Evolutionary conservation across 345 rosid species (phyloP).

Genomic region (Mercurialis annua): DNA sequence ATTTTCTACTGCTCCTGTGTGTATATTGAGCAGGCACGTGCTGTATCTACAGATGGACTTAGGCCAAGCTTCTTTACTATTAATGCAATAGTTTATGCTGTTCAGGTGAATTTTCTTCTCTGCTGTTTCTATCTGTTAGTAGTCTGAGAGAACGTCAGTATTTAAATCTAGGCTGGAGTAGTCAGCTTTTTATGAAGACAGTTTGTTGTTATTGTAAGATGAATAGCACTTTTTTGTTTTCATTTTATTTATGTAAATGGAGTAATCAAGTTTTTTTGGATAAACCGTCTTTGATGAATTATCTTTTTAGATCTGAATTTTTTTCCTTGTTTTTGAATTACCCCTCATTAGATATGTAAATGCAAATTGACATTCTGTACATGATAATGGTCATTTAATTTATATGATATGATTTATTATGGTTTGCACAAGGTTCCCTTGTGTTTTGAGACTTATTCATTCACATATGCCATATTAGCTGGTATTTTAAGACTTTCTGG

Average conservation of each 20-base stretch:
- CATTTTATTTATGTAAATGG: conserved; percentile 2
- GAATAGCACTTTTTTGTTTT: not conserved
- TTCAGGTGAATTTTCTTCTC: conserved; percentile 62
- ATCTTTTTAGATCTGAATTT: not conserved
- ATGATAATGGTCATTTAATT: not conserved
- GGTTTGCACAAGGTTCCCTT: not conserved
- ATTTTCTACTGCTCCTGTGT: conserved; percentile 9
- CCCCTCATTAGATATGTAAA: not conserved
- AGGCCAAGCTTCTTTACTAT: conserved; percentile 76
- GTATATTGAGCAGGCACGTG: conserved; percentile 61
- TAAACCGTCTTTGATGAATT: conserved; percentile 1
- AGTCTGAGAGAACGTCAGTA: conserved; percentile 8
- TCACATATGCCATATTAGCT: not conserved
- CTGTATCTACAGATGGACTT: conserved; percentile 77
- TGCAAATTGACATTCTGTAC: not conserved
- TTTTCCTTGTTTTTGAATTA: not conserved
- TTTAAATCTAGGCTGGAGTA: conserved; percentile 22
- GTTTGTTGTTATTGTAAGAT: not conserved
- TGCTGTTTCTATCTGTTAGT: conserved; percentile 12
- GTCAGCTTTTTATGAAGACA: conserved; percentile 5
- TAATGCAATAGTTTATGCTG: conserved; percentile 62
- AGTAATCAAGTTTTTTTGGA: not conserved
- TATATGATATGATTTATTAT: not conserved
- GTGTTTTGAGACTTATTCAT: no score
- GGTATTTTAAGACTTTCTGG: not conserved